Evolutionary conservation across 768 basidiomycete species (phyloP), one percentile per base, ranked within the genome.

Genomic region (Lactifluus hygrophoroides): DNA sequence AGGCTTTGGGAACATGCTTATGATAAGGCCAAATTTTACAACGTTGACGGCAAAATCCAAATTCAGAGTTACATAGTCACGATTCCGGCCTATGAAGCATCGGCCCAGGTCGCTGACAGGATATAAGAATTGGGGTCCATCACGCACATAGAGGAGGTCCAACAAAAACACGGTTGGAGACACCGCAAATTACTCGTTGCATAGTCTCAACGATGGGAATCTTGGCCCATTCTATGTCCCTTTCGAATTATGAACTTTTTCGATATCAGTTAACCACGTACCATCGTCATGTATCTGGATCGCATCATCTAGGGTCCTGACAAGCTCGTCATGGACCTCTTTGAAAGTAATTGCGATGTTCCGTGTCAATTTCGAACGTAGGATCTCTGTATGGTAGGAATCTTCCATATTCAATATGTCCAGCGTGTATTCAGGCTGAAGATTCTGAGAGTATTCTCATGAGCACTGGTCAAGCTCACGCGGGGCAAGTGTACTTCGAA

Each of bases 361-460:
- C 9, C 68, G 66, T 11, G 69, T 71, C 34, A 72, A 65, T 32
- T 66, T 63, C 10, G 67, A 59, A 21, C 64, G 65, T 30, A 71
- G 57, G 32, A 69, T 46, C 3, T 51, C 56, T 8, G 65, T 45
- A 44, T 70, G 70, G 46, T 66, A 68, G 8, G 44, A 55, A 44
- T 68, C 57, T 5, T 61, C 46, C 13, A 23, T 7, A 14, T 61
- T 37, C 8, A 62, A 57, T 2, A 56, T 50, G 16, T 72, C 73
- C 16, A 77, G 54, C 0, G 74, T 76, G 35, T 72, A 70, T 21
- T 74, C 67, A n/a, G 69, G 56, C 60, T 75, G 72, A 27, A 74
- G 51, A n/a, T 64, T 54, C 70, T 73, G 35, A 43, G 13, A 16
- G 16, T 16, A 49, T 59, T 56, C 34, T 32, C 21, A 44, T 60